phyloP scores from a whole-genome alignment of 1,139 yeast genomes.

The Pichia sp. region DNA sequence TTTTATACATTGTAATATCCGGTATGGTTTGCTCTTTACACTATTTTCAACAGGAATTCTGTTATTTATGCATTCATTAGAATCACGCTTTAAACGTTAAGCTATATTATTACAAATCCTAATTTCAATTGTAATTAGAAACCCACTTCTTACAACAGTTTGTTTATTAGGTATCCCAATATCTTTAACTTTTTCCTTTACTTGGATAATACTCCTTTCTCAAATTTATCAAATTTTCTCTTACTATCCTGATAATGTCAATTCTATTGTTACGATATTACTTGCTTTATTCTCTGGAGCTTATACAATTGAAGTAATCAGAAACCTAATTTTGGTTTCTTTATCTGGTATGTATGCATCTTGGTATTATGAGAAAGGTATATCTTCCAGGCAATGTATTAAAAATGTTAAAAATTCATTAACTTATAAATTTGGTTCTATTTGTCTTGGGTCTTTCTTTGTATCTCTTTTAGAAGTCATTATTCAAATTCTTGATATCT shows the following conservation, averaged over 20 bases:
- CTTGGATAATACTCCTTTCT: background rate
- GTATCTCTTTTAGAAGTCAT: constrained; percentile 65
- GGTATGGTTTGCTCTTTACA: background rate
- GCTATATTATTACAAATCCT: background rate
- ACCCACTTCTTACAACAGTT: background rate
- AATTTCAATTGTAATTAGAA: background rate
- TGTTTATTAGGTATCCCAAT: background rate
- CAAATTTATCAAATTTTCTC: background rate
- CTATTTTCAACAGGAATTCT: background rate
- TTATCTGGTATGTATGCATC: constrained; percentile 81
- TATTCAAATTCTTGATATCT: constrained; percentile 22
- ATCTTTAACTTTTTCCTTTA: background rate
- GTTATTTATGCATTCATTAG: background rate
- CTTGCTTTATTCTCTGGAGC: constrained; percentile 58
- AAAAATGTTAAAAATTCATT: constrained; percentile 76
- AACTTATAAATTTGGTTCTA: constrained; percentile 83
- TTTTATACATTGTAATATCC: background rate
- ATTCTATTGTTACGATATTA: background rate
- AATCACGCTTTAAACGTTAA: background rate
- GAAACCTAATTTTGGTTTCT: constrained; percentile 75
- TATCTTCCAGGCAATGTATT: constrained; percentile 52
- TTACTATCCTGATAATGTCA: background rate
- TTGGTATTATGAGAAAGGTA: constrained; percentile 78
- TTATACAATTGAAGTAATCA: constrained; percentile 75
- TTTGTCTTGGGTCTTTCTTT: constrained; percentile 77